Base-by-base conservation (phyloP, 2,329 filamentous ascomycete genomes). In the Fusarium domesticum region DNA sequence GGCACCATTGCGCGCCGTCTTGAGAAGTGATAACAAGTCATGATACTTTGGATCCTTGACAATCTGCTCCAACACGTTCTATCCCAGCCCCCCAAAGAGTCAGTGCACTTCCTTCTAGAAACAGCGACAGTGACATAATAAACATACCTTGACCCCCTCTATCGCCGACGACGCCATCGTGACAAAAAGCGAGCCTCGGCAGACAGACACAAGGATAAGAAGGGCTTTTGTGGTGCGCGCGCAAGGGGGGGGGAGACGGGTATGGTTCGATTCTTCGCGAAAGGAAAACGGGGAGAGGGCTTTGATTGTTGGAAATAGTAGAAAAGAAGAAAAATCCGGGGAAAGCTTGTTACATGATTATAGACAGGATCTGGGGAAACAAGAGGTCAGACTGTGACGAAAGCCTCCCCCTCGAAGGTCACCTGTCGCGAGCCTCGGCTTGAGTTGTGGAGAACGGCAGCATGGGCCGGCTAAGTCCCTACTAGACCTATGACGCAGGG, bases 1-100 rank as follows among this genome's bases (percentile, higher is more conserved):
- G 55, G 91, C 84, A 67, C 93, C 93, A 82, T 97, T 98, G 70
- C 93, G 89, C 56, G 93, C 87, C 61, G 84, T 89, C 78, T 98
- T 98, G 67, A 96, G 67, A 56, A 98, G 77, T 45, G 88, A 82
- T 50, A 98, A 80, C 43, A 90, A 67, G 60, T 93, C 89, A 61
- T 93, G 89, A 71, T 96, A 88, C 56, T 82, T 78, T 6, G 91
- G 90, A 65, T 97, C 83, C 50, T 93, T 80, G 56, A 91, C 75
- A 44, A 96, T 76, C 57, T 79, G 78, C 72, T 95, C 89, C 58
- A 91, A 71, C 50, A 78, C 75, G 57, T 77, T 74, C 87, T 92
- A 35, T 12, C 35, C 40, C 36, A 23, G 37, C 14, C 5, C 11
- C 20, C 32, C 20, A 20, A n/a, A n/a, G n/a, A n/a, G 48, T 54